Evolutionary conservation across 495 filamentous ascomycete genomes (phyloP).

Genomic region (Platismatia glauca): DNA sequence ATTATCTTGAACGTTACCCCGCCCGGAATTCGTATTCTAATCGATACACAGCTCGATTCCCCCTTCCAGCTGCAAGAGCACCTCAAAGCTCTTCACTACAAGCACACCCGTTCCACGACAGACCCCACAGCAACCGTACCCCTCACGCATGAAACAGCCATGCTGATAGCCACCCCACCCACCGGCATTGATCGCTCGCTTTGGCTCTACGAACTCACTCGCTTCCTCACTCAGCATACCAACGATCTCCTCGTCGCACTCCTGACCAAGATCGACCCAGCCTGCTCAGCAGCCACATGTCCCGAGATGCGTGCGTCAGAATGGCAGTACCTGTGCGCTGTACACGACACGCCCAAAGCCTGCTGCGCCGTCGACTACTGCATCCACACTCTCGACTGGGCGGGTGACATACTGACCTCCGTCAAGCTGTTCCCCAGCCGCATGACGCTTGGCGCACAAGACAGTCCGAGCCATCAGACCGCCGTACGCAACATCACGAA

Average conservation of each 20-base stretch:
- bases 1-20: background rate
- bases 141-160: constrained; percentile 64
- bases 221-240: constrained; percentile 85
- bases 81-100: constrained; percentile 79
- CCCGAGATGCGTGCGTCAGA: constrained; percentile 97
- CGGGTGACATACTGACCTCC: constrained; percentile 79
- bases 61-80: constrained; percentile 99
- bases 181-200: constrained; percentile 70
- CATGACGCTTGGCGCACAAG: constrained; percentile 60
- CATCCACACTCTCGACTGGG: constrained; percentile 97
- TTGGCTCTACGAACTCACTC: constrained; percentile 96
- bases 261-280: constrained; percentile 69
- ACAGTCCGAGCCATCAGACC: constrained; percentile 47
- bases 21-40: background rate
- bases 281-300: constrained; percentile 79
- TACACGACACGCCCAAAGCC: constrained; percentile 86
- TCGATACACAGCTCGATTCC: constrained; percentile 64
- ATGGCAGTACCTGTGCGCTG: constrained; percentile 98
- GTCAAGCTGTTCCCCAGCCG: constrained; percentile 88
- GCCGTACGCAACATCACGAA: constrained; percentile 80
- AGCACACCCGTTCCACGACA: constrained; percentile 58
- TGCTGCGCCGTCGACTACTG: constrained; percentile 99
- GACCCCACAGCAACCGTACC: constrained; percentile 48
- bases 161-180: constrained; percentile 66
- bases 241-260: constrained; percentile 88